Base-by-base conservation (phyloP, 73 alveolate species). In the Paramecium caudatum region DNA sequence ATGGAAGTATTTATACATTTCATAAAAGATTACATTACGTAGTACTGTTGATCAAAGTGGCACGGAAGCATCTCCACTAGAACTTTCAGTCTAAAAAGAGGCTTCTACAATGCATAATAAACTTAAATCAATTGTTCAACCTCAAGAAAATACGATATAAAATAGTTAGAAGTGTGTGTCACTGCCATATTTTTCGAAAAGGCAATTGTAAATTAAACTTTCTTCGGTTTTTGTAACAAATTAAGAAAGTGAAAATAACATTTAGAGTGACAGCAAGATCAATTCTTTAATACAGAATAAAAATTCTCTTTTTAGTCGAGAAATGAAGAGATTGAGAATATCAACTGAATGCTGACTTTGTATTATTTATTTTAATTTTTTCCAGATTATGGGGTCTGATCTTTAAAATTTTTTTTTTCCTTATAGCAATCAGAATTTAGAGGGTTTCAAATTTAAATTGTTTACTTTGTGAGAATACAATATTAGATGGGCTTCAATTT, bases 191-290 rank as follows among this genome's bases (percentile, higher is more conserved):
- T 55, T 55, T 55, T 55, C 80, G 80, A 55, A 10, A 23, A 55
- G 30, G 23, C 80, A 55, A 23, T 55, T 55, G 30, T 12, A 19
- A 10, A 55, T 21, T 2, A 55, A 55, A 15, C 2, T 10, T 17
- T 27, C 13, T 55, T 43, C 23, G 23, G 23, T 55, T 55, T 55
- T 55, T 55, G 80, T 55, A 7, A 55, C 80, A 23, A 55, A 55
- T 55, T 23, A 55, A 55, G 80, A 55, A 27, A 27, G 80, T 55
- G 80, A 55, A 55, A 55, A 23, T 55, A 55, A 17, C 30, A 27
- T 5, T 27, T 37, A 55, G 23, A 55, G 30, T 55, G 30, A 55
- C 46, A 55, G 45, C 13, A 55, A 55, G 10, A 55, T 55, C 13
- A 55, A 55, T 12, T 55, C 80, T 27, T 5, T 55, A 55, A 55